Conservation (phyloP, 768 basidiomycete species). For the Trametes cinnabarina region DNA sequence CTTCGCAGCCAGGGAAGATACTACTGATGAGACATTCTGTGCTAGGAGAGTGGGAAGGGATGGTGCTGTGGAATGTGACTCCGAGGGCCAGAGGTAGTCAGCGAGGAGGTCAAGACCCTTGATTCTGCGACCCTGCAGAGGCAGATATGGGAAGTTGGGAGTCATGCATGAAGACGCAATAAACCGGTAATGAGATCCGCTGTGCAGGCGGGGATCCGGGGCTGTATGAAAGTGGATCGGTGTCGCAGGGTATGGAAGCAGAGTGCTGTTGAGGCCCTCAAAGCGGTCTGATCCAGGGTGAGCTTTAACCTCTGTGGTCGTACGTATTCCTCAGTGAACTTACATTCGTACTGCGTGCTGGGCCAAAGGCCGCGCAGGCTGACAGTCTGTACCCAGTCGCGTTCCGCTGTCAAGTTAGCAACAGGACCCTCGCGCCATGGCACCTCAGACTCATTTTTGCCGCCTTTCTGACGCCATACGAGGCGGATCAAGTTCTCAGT, state of each 20-base stretch:
- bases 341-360: slow-evolving; percentile 68
- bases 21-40: background rate
- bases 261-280: slow-evolving; percentile 39
- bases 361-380: slow-evolving; percentile 64
- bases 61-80: background rate
- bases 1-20: background rate
- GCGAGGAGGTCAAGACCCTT: slow-evolving; percentile 65
- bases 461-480: slow-evolving; percentile 45
- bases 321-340: slow-evolving; percentile 24
- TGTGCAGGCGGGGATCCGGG: slow-evolving; percentile 61
- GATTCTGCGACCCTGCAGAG: slow-evolving; percentile 50
- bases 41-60: background rate
- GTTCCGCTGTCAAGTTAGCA: slow-evolving; percentile 40
- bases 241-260: slow-evolving; percentile 47
- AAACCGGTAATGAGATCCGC: slow-evolving; percentile 63
- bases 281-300: slow-evolving; percentile 46
- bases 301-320: no score
- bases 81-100: slow-evolving; percentile 44
- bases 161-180: slow-evolving; percentile 63
- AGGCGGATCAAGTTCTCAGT: slow-evolving; percentile 35
- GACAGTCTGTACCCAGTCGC: slow-evolving; percentile 61
- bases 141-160: slow-evolving; percentile 73
- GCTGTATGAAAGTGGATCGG: slow-evolving; percentile 70
- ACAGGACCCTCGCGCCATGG: slow-evolving; percentile 57
- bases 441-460: background rate